A percentile compares a stretch with the other conserved stretches of the same genome.
Evolutionary conservation across 257 asterid species (phyloP).

Genomic region (Solanum lignicaule): DNA sequence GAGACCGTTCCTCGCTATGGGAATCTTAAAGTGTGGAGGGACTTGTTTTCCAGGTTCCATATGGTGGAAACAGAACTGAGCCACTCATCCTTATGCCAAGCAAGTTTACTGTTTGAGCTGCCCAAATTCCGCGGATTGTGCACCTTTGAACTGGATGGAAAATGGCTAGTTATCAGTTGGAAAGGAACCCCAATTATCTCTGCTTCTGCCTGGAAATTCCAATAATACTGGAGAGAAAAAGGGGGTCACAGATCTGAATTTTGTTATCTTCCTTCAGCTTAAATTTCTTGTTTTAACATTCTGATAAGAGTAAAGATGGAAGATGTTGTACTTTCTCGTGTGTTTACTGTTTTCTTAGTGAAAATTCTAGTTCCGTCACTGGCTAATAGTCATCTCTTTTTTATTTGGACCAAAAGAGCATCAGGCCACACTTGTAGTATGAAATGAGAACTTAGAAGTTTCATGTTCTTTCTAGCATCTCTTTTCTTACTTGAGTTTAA

Average conservation of each 20-base stretch:
- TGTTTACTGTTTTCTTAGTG: neutral
- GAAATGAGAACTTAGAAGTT: neutral
- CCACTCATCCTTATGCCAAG: conserved; percentile 14
- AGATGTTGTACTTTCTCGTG: neutral
- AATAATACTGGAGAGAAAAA: neutral
- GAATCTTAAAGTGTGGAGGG: conserved; percentile 28
- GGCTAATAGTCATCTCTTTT: neutral
- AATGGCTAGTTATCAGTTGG: neutral
- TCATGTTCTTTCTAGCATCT: neutral
- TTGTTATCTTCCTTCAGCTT: neutral
- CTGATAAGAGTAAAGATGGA: neutral
- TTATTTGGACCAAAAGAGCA: neutral
- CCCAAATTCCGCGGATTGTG: neutral
- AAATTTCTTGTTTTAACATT: neutral
- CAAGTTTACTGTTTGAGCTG: neutral
- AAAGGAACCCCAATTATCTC: neutral
- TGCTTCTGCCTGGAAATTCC: neutral
- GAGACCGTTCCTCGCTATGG: conserved; percentile 7
- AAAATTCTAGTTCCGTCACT: neutral
- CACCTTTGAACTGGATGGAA: neutral
- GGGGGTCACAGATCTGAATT: neutral
- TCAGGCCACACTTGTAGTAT: neutral
- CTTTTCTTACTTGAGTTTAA: too few relatives aligned
- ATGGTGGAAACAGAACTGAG: conserved; percentile 30
- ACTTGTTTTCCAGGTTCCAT: conserved; percentile 7